Evolutionary conservation across 805 yeast genomes (phyloP).

Genomic region (Yarrowia sp.): DNA sequence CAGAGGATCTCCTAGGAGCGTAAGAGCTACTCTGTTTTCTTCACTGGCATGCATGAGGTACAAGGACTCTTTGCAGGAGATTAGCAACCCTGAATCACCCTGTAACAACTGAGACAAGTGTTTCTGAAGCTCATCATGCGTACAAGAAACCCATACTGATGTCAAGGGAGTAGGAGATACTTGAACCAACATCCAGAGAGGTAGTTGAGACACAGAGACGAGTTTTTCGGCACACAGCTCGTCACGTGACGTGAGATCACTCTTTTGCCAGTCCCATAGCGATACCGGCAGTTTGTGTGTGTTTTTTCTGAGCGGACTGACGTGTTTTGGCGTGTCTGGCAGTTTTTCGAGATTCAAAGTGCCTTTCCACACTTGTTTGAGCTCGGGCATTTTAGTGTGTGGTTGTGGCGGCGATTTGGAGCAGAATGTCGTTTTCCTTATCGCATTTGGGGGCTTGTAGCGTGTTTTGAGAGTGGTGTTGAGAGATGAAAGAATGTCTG

Average conservation of each 20-base stretch:
- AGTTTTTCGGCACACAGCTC: constrained; percentile 4
- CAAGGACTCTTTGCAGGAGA: not conserved
- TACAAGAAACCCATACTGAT: not conserved
- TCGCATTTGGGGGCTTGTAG: not conserved
- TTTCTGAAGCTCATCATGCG: constrained; percentile 17
- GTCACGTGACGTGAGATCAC: not conserved
- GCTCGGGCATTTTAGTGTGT: not conserved
- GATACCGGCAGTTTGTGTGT: not conserved
- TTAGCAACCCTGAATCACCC: constrained; percentile 7
- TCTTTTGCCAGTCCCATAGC: constrained; percentile 20
- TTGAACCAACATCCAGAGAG: constrained; percentile 19
- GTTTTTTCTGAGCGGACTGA: constrained; percentile 1
- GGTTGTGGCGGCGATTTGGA: no score
- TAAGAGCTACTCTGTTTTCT: constrained; percentile 15
- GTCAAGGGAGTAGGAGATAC: not conserved
- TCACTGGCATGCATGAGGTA: constrained; percentile 6
- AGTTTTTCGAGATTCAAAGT: not conserved
- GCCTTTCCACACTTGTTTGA: constrained; percentile 21
- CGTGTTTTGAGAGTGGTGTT: not conserved
- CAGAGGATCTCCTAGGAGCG: not conserved
- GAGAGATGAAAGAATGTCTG: not conserved
- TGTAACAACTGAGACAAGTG: constrained; percentile 2
- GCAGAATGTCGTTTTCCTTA: no score
- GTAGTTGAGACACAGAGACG: constrained; percentile 3
- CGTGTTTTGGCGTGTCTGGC: not conserved